These are phyloP conservation scores for Astrocystis sublimbata DNA, from an alignment of 495 filamentous ascomycete species.

Conservation along the genomic window DNA sequence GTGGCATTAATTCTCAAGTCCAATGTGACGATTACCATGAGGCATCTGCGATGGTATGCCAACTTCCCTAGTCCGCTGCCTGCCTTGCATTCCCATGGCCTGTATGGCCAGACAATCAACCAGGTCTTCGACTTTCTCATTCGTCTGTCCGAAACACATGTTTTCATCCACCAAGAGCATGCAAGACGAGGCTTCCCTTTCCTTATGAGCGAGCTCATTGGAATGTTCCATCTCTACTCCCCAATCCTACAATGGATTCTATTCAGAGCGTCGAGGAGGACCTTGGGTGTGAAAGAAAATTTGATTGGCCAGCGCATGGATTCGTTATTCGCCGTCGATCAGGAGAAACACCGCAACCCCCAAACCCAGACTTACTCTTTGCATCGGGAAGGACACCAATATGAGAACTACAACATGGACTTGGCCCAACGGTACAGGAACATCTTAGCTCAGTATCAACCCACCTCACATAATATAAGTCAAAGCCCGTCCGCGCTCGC, in stretches of 20 bases:
- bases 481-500: background rate
- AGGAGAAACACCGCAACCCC: slow-evolving; percentile 22
- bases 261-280: slow-evolving; percentile 56
- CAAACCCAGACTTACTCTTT: slow-evolving; percentile 14
- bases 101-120: slow-evolving; percentile 17
- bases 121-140: slow-evolving; percentile 39
- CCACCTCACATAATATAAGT: background rate
- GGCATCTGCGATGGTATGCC: slow-evolving; percentile 53
- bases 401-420: slow-evolving; percentile 19
- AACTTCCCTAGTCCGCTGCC: slow-evolving; percentile 49
- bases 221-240: slow-evolving; percentile 53
- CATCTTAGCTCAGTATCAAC: slow-evolving; percentile 6
- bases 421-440: slow-evolving; percentile 15
- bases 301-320: slow-evolving; percentile 34
- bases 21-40: slow-evolving; percentile 36
- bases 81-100: slow-evolving; percentile 22
- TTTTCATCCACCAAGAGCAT: slow-evolving; percentile 15
- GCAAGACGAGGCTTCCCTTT: slow-evolving; percentile 50
- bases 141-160: slow-evolving; percentile 34
- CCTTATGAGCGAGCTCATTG: slow-evolving; percentile 59
- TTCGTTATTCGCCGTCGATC: slow-evolving; percentile 39
- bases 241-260: slow-evolving; percentile 58
- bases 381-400: slow-evolving; percentile 2
- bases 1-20: slow-evolving; percentile 43
- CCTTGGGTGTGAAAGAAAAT: slow-evolving; percentile 32